Percentiles rank a stretch among this genome's conserved stretches.
Evolutionary conservation across 352 stramenopile species (phyloP).

Genomic region (Globisporangium parvum): DNA sequence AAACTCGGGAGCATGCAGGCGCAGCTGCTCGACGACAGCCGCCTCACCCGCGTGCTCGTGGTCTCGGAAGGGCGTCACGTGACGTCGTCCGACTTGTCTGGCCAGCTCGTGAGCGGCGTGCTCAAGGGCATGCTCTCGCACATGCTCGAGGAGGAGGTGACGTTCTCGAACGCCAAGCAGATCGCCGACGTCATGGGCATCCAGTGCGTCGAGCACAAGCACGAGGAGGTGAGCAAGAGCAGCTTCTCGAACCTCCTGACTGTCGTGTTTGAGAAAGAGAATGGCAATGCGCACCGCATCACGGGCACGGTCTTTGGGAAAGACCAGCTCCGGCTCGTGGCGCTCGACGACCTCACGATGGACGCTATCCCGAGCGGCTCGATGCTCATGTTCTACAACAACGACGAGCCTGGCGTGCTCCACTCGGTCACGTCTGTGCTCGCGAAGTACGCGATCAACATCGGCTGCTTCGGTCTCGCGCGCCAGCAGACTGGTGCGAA

Average conservation of each 20-base stretch:
- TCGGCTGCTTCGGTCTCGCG: conserved; percentile 89
- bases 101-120: conserved; percentile 83
- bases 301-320: conserved; percentile 88
- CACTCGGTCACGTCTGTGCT: conserved; percentile 92
- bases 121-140: conserved; percentile 89
- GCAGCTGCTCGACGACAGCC: conserved; percentile 73
- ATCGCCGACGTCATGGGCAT: conserved; percentile 89
- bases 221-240: conserved; percentile 60
- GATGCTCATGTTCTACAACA: conserved; percentile 94
- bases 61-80: conserved; percentile 76
- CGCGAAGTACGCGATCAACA: conserved; percentile 91
- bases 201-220: conserved; percentile 86
- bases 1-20: conserved; percentile 88
- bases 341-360: conserved; percentile 85
- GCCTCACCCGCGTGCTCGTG: conserved; percentile 63
- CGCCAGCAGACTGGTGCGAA: conserved; percentile 53
- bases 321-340: conserved; percentile 81
- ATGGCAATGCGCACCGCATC: conserved; percentile 51
- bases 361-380: conserved; percentile 81
- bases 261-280: conserved; percentile 89
- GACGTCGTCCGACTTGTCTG: conserved; percentile 73
- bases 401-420: conserved; percentile 92
- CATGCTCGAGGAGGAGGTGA: conserved; percentile 89
- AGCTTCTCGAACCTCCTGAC: conserved; percentile 90
- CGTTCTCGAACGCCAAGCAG: conserved; percentile 83